Conservation (phyloP, 306 rosid genomes). For the Lathyrus tuberosus region DNA sequence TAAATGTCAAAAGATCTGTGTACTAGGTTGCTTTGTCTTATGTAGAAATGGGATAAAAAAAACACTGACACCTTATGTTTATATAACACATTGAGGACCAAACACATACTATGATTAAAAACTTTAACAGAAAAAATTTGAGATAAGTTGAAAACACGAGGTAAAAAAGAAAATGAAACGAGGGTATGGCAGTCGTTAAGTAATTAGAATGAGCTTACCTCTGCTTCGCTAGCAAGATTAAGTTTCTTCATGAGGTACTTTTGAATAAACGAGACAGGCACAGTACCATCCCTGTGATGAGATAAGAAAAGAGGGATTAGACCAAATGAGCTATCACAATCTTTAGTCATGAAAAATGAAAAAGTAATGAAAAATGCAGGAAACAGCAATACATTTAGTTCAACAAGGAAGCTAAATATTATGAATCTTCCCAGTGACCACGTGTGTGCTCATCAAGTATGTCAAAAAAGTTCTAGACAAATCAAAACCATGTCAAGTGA, state of each 20-base stretch:
- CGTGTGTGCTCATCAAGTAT: too few relatives aligned
- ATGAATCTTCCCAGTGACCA: too few relatives aligned
- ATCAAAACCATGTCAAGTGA: too few relatives aligned
- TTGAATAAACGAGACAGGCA: slow-evolving; percentile 84
- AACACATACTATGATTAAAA: neutral
- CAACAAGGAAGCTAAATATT: neutral
- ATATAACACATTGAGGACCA: slow-evolving; percentile 27
- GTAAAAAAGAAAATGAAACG: neutral
- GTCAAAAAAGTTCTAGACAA: too few relatives aligned
- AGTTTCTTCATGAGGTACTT: slow-evolving; percentile 91
- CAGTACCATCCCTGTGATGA: slow-evolving; percentile 76
- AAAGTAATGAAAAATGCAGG: slow-evolving; percentile 24
- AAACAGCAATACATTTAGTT: slow-evolving; percentile 22
- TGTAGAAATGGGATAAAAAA: neutral
- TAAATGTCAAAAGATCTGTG: slow-evolving; percentile 18
- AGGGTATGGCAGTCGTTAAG: neutral
- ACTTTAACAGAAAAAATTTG: neutral
- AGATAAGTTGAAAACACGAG: neutral
- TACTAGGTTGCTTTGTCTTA: slow-evolving; percentile 19
- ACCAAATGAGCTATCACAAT: slow-evolving; percentile 23
- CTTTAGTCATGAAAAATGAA: slow-evolving; percentile 26
- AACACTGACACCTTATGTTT: slow-evolving; percentile 7
- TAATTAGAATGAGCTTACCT: slow-evolving; percentile 57
- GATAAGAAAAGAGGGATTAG: slow-evolving; percentile 35
- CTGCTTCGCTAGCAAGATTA: slow-evolving; percentile 77